These are phyloP conservation scores for Gaeumannomyces sp. DNA, from an alignment of 2,329 filamentous ascomycete genomes.

Conservation along the genomic window DNA sequence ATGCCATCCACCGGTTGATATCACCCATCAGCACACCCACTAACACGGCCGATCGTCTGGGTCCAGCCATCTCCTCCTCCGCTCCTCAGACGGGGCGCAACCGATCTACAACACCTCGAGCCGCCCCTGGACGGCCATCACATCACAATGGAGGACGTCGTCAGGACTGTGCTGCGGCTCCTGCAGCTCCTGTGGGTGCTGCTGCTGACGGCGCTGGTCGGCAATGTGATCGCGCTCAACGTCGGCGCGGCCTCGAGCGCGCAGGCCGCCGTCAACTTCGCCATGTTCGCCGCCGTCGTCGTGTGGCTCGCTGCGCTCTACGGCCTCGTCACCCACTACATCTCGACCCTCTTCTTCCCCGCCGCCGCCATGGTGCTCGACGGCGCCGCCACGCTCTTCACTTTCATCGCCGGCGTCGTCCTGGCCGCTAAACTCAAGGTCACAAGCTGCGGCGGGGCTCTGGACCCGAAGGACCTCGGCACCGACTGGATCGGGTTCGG, in stretches of 20 bases:
- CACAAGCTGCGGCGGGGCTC: slow-evolving; percentile 57
- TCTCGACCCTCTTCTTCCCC: slow-evolving; percentile 39
- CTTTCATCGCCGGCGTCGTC: slow-evolving; percentile 64
- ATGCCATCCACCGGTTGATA: too few relatives aligned
- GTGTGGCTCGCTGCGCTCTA: slow-evolving; percentile 60
- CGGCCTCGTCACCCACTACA: slow-evolving; percentile 51
- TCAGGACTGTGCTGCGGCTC: slow-evolving; percentile 41
- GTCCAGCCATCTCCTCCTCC: too few relatives aligned
- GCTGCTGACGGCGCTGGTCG: slow-evolving; percentile 49
- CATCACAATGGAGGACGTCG: slow-evolving; percentile 29
- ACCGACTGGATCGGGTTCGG: slow-evolving; percentile 57
- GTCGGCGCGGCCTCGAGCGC: slow-evolving; percentile 35
- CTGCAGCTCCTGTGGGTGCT: slow-evolving; percentile 46
- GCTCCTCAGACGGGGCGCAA: too few relatives aligned
- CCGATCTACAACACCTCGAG: too few relatives aligned
- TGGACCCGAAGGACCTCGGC: slow-evolving; percentile 25
- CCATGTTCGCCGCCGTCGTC: slow-evolving; percentile 64
- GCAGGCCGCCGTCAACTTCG: slow-evolving; percentile 50
- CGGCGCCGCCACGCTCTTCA: slow-evolving; percentile 56
- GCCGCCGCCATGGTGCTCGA: slow-evolving; percentile 52
- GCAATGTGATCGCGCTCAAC: slow-evolving; percentile 51
- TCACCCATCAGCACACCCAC: too few relatives aligned
- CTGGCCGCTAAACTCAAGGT: slow-evolving; percentile 63
- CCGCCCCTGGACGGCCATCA: background rate
- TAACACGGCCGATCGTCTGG: too few relatives aligned